Base-by-base conservation (phyloP, 2,329 filamentous ascomycete genomes). In the Paecilomyces sp. region DNA sequence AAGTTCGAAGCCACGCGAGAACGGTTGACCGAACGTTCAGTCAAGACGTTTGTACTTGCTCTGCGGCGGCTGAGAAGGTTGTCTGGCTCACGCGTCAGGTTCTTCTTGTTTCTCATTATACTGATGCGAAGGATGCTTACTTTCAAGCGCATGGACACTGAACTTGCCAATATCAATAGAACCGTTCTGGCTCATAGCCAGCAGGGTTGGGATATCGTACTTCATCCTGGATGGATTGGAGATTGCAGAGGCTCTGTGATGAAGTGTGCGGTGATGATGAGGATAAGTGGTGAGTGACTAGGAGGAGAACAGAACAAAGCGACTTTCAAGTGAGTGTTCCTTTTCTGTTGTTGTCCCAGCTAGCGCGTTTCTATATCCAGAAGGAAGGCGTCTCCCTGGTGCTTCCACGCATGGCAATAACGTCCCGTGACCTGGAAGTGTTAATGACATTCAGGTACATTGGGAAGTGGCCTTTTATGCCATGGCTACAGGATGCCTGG, bases 171-270 rank as follows among this genome's bases (percentile, higher is more conserved):
- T 58, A 24, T 70, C 65, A 54, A 71, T 66, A 54, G 62, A 60
- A 15, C 65, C 67, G 13, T 67, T 66, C 56, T 67, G 69, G 63
- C 66, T 65, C 57, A 77, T 63, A 36, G 69, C 70, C 67, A 77
- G 63, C 50, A 77, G 65, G 7, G 73, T 73, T 60, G 67, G 67
- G 57, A 76, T 69, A 51, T 70, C 71, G 64, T 77, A 77, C 63
- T 65, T 74, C 68, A 71, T 68, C 61, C 60, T 62, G 59, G 41
- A 47, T 9, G 41, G 41, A 15, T 11, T 47, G 9, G 13, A 22
- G 41, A 18, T 47, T 18, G 18, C n/a, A n/a, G 18, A 47, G 41
- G 41, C 18, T 8, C 41, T 47, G 41, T 47, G 41, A 47, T 47
- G 41, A 18, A 47, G 7, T 47, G 12, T 41, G 36, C 36, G 11